A percentile compares a stretch with the other conserved stretches of the same genome.
phyloP scores from a whole-genome alignment of 805 yeast genomes.

The Yarrowia keelungensis region DNA sequence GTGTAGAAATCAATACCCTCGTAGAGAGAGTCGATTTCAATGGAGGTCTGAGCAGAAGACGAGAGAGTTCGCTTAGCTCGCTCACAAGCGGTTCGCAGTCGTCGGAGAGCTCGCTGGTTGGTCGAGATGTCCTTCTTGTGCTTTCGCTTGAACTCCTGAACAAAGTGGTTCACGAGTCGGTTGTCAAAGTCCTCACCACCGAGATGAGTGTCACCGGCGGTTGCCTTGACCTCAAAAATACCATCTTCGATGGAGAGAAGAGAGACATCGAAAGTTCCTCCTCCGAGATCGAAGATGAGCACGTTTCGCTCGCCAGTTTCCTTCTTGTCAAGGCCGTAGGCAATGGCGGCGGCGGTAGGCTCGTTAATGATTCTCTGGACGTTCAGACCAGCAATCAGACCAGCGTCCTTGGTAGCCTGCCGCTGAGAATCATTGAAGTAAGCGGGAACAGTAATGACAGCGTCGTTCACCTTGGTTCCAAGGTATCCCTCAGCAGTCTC shows the following conservation, averaged over 20 bases:
- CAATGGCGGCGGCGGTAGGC: not conserved
- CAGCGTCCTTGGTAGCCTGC: not conserved
- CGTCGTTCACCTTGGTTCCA: not conserved
- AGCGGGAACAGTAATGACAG: not conserved
- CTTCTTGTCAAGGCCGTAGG: not conserved
- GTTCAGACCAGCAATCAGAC: not conserved
- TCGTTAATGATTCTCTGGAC: not conserved
- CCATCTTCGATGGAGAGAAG: not conserved
- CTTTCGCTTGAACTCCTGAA: too few species aligned
- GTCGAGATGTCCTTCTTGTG: too few species aligned
- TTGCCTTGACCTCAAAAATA: not conserved
- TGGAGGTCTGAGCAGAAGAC: too few species aligned
- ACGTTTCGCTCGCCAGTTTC: slow-evolving; percentile 5
- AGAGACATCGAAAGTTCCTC: not conserved
- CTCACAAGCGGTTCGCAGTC: too few species aligned
- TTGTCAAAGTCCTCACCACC: slow-evolving; percentile 7
- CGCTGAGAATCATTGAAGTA: not conserved
- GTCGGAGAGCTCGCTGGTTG: too few species aligned
- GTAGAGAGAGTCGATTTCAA: too few species aligned
- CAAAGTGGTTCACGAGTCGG: slow-evolving; percentile 7
- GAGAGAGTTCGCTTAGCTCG: too few species aligned
- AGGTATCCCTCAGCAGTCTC: not conserved
- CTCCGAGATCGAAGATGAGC: not conserved
- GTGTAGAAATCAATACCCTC: too few species aligned
- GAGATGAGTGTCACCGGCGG: not conserved